phyloP scores from a whole-genome alignment of 192 early-diverging fungal species.

The Linnemannia zychae region DNA sequence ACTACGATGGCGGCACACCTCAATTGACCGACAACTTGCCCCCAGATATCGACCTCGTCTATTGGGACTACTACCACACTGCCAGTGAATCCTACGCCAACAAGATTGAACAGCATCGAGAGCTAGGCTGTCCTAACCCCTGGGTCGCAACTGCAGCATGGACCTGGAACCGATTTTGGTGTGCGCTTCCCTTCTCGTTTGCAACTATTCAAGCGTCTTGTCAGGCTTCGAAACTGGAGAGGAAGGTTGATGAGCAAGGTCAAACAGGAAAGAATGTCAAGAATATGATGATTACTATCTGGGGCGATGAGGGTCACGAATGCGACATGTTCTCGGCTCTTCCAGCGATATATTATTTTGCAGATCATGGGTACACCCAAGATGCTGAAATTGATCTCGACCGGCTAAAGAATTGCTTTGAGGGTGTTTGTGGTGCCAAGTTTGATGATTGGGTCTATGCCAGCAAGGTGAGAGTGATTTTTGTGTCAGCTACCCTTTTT shows the following conservation, averaged over 20 bases:
- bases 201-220: slow-evolving; percentile 82
- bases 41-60: slow-evolving; percentile 76
- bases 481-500: not conserved
- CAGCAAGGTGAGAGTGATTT: slow-evolving; percentile 61
- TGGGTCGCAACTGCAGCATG: slow-evolving; percentile 86
- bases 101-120: slow-evolving; percentile 88
- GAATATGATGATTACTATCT: slow-evolving; percentile 87
- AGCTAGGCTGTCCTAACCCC: slow-evolving; percentile 80
- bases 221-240: slow-evolving; percentile 70
- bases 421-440: slow-evolving; percentile 84
- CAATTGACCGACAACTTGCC: slow-evolving; percentile 75
- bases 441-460: slow-evolving; percentile 84
- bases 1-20: slow-evolving; percentile 79
- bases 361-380: slow-evolving; percentile 79
- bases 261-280: slow-evolving; percentile 60
- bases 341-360: slow-evolving; percentile 83
- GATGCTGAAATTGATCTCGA: slow-evolving; percentile 70
- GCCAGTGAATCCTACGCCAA: slow-evolving; percentile 74
- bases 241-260: not conserved
- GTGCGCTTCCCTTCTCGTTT: slow-evolving; percentile 85
- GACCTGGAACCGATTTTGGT: slow-evolving; percentile 91
- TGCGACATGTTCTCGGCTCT: slow-evolving; percentile 88
- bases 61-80: slow-evolving; percentile 93
- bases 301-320: slow-evolving; percentile 95
- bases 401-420: slow-evolving; percentile 72